These are phyloP conservation scores for Alternaria consortialis DNA, from an alignment of 2,329 filamentous ascomycete genomes.

Conservation along the genomic window DNA sequence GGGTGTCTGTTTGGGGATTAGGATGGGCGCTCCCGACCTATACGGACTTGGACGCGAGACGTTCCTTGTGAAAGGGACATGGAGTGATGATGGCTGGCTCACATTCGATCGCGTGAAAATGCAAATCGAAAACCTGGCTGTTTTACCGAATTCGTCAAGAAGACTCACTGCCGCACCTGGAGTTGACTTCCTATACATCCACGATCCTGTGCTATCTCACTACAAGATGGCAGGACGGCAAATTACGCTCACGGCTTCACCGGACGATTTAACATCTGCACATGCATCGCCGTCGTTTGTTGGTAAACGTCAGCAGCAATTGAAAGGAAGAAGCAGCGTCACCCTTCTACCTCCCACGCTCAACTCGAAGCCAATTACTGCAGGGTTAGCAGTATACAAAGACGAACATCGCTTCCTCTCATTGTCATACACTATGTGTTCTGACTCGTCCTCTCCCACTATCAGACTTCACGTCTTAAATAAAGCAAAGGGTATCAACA, in stretches of 20 bases:
- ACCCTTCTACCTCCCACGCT: not conserved
- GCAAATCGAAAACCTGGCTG: not conserved
- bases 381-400: constrained; percentile 26
- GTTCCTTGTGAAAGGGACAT: constrained; percentile 16
- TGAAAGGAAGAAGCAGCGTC: constrained; percentile 19
- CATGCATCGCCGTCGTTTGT: no score
- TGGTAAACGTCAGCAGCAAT: no score
- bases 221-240: constrained; percentile 1
- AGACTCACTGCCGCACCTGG: constrained; percentile 2
- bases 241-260: constrained; percentile 10
- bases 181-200: constrained; percentile 16
- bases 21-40: not conserved
- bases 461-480: constrained; percentile 14
- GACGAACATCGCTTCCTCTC: constrained; percentile 29
- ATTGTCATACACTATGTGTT: constrained; percentile 4
- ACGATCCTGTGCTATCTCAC: constrained; percentile 8
- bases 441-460: not conserved
- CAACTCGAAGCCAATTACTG: not conserved
- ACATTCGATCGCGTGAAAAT: constrained; percentile 17
- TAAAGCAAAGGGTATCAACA: constrained; percentile 15
- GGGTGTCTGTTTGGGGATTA: constrained; percentile 24
- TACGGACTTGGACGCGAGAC: constrained; percentile 26
- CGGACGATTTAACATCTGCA: no score
- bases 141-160: not conserved
- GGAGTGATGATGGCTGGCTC: constrained; percentile 22